Evolutionary conservation across 768 basidiomycete genomes (phyloP).

Genomic region (Xanthoconium stramineum): DNA sequence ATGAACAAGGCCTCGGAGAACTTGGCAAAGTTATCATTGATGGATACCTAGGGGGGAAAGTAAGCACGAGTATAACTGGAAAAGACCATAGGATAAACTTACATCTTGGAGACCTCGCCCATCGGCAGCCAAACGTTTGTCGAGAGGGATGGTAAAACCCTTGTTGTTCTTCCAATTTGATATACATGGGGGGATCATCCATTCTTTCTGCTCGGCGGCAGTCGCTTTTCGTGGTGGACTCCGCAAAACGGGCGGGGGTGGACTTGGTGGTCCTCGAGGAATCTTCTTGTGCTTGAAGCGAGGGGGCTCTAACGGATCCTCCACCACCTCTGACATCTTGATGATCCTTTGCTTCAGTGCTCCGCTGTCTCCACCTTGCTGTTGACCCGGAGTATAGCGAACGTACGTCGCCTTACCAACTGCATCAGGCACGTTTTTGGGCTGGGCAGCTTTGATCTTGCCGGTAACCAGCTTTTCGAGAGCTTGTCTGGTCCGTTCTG

Average conservation of each 20-base stretch:
- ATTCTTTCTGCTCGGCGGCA: conserved; percentile 97
- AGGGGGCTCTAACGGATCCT: conserved; percentile 96
- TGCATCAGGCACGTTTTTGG: conserved; percentile 86
- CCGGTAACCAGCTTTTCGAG: conserved; percentile 92
- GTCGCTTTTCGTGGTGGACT: conserved; percentile 96
- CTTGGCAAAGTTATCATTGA: conserved; percentile 99
- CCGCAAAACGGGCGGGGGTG: conserved; percentile 91
- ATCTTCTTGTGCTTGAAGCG: conserved; percentile 99
- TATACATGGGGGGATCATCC: conserved; percentile 99
- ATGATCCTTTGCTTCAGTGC: conserved; percentile 89
- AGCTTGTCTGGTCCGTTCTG: conserved; percentile 86
- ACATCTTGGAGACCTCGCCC: conserved; percentile 98
- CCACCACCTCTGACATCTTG: conserved; percentile 97
- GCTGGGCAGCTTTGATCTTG: conserved; percentile 98
- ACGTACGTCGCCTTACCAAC: conserved; percentile 87
- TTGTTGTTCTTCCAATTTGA: conserved; percentile 99
- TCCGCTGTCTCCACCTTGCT: conserved; percentile 57
- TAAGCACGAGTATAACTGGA: not conserved
- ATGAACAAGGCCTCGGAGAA: conserved; percentile 95
- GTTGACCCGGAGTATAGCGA: conserved; percentile 94
- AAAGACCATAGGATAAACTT: conserved; percentile 30
- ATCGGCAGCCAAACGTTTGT: conserved; percentile 96
- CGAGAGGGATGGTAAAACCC: conserved; percentile 97
- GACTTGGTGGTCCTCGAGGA: conserved; percentile 92
- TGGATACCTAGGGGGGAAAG: conserved; percentile 68